These are phyloP conservation scores for Yarrowia yakushimensis DNA, from an alignment of 805 yeast genomes.

Conservation along the genomic window DNA sequence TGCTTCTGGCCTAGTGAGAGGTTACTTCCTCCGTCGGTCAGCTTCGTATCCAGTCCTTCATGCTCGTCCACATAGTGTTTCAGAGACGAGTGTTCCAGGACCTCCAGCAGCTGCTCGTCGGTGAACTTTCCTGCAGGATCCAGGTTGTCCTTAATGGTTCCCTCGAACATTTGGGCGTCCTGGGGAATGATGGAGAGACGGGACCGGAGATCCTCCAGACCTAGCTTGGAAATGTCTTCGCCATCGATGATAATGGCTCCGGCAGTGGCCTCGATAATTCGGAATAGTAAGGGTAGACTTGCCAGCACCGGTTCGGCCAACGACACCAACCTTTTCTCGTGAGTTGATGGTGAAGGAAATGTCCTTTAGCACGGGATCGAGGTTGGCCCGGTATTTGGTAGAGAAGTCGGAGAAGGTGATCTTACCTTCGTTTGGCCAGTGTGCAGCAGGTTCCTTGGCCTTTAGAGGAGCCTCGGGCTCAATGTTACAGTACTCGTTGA, in stretches of 20 bases:
- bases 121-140: slow-evolving; percentile 64
- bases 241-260: slow-evolving; percentile 66
- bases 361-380: slow-evolving; percentile 63
- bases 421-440: slow-evolving; percentile 64
- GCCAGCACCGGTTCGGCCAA: slow-evolving; percentile 92
- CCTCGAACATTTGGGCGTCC: slow-evolving; percentile 81
- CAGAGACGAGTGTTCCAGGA: slow-evolving; percentile 54
- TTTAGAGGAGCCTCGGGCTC: slow-evolving; percentile 52
- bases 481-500: slow-evolving; percentile 55
- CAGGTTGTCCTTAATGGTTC: slow-evolving; percentile 68
- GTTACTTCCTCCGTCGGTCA: slow-evolving; percentile 72
- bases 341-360: slow-evolving; percentile 50
- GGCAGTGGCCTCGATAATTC: slow-evolving; percentile 56
- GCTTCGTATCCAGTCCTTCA: slow-evolving; percentile 43
- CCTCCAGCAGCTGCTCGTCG: slow-evolving; percentile 66
- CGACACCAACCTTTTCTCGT: slow-evolving; percentile 72
- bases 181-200: slow-evolving; percentile 80
- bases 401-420: slow-evolving; percentile 57
- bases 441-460: slow-evolving; percentile 19
- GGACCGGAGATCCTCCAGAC: slow-evolving; percentile 64
- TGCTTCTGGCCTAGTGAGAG: slow-evolving; percentile 82
- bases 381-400: slow-evolving; percentile 59
- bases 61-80: slow-evolving; percentile 45
- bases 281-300: slow-evolving; percentile 71
- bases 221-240: slow-evolving; percentile 58